Base-by-base conservation (phyloP, 2,329 filamentous ascomycete species). In the Cladobotryum mycophilum region DNA sequence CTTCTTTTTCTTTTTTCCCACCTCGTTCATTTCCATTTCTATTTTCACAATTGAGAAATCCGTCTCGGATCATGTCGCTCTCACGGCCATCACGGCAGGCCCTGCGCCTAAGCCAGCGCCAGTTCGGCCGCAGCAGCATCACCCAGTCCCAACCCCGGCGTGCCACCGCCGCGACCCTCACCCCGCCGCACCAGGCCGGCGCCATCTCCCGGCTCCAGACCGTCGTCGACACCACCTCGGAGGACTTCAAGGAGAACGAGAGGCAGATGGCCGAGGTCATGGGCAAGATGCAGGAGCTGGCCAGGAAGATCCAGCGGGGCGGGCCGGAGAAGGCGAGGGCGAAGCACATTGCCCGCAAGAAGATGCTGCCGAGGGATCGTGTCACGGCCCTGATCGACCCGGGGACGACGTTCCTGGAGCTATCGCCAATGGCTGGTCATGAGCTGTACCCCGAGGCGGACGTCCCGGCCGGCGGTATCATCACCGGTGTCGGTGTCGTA, bases 341-440 rank as follows among this genome's bases (percentile, higher is more conserved):
- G 56, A 96, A 96, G 73, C 92, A 97, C 65, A 70, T 95, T 18
- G 81, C 85, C 34, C 78, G 91, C 60, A 88, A 89, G 56, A 97
- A 97, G 78, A 96, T 97, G 90, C 78, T 99, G 51, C 89, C 91
- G 2, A 76, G 93, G 57, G 92, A 97, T 68, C 84, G 92, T 34
- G 82, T 99, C 48, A 87, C 89, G 0, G 87, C 89, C 4, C 74
- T 99, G 56, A 80, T 96, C 55, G 92, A 99, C 64, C 86, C 89
- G 0, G 91, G 91, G 4, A 92, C 89, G 2, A 86, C 87, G 0
- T 97, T 99, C 64, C 70, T 99, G 55, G 92, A 99, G 71, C 76
- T 99, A n/a, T 95, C 89, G 15, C 82, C 90, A n/a, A 76, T 97
- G 61, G 92, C 92, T 0, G 92, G 88, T 14, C 80, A 96, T 64